Conservation (phyloP, 768 basidiomycete species). For the Punctularia strigosozonata region DNA sequence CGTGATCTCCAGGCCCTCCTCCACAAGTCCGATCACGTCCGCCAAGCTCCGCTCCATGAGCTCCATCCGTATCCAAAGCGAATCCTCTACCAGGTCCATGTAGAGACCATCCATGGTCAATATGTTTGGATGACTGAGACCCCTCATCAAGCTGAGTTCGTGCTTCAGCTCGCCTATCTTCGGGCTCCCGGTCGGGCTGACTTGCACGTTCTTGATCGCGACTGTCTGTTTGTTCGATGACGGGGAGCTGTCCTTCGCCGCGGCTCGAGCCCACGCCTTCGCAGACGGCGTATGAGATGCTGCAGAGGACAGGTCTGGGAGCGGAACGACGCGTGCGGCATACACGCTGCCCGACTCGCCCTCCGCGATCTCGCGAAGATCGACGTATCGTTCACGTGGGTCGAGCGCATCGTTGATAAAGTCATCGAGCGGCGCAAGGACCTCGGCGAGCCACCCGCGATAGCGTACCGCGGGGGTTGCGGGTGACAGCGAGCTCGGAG, state of each 20-base stretch:
- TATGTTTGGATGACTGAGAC: slow-evolving; percentile 48
- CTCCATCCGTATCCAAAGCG: slow-evolving; percentile 83
- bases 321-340: slow-evolving; percentile 22
- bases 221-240: slow-evolving; percentile 24
- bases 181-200: slow-evolving; percentile 42
- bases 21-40: slow-evolving; percentile 59
- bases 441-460: slow-evolving; percentile 48
- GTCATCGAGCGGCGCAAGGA: slow-evolving; percentile 45
- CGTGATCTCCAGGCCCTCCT: slow-evolving; percentile 47
- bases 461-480: slow-evolving; percentile 37
- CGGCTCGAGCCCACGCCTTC: slow-evolving; percentile 6
- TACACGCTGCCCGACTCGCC: slow-evolving; percentile 73
- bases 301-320: not conserved
- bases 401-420: slow-evolving; percentile 55
- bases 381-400: slow-evolving; percentile 51
- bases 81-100: slow-evolving; percentile 40
- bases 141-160: slow-evolving; percentile 50
- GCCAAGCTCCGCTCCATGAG: slow-evolving; percentile 83
- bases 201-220: slow-evolving; percentile 65
- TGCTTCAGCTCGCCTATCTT: slow-evolving; percentile 53
- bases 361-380: slow-evolving; percentile 71
- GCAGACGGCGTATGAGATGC: slow-evolving; percentile 3
- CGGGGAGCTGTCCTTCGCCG: slow-evolving; percentile 5
- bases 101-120: slow-evolving; percentile 61
- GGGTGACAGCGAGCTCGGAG: slow-evolving; percentile 18